phyloP scores from a whole-genome alignment of 1,284 basidiomycete species.

The Bjerkandera adusta region DNA sequence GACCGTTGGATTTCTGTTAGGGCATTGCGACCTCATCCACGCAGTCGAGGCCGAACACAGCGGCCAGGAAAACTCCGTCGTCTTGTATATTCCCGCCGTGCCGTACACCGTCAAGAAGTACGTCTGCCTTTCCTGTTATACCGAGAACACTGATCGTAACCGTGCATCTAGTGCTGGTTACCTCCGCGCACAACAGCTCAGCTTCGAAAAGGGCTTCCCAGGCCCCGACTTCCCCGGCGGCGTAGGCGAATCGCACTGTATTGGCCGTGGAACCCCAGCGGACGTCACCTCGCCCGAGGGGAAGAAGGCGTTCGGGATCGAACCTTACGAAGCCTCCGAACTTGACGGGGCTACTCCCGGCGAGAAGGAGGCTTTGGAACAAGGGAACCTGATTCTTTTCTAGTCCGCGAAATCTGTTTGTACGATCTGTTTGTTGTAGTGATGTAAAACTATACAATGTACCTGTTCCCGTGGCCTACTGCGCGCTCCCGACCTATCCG shows the following conservation, averaged over 20 bases:
- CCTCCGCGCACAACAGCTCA: constrained; percentile 54
- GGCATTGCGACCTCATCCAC: constrained; percentile 70
- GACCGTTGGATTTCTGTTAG: constrained; percentile 30
- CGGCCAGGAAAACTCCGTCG: constrained; percentile 66
- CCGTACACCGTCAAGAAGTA: constrained; percentile 68
- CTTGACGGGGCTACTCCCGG: background rate
- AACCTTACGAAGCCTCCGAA: constrained; percentile 26
- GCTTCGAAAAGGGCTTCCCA: constrained; percentile 56
- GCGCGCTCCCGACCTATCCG: no score
- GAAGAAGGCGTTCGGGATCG: constrained; percentile 33
- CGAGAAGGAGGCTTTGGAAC: constrained; percentile 3
- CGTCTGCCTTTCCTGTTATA: constrained; percentile 18
- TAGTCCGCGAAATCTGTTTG: no score
- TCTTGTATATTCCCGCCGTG: constrained; percentile 79
- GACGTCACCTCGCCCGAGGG: constrained; percentile 41
- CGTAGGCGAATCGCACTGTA: constrained; percentile 61
- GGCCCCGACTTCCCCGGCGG: constrained; percentile 78
- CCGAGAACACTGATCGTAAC: background rate
- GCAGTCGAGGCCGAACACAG: constrained; percentile 64
- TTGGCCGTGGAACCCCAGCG: constrained; percentile 41
- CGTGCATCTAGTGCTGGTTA: constrained; percentile 49
- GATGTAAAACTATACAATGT: no score
- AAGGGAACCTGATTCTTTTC: constrained; percentile 10
- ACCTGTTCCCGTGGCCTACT: no score
- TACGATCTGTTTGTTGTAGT: no score